Evolutionary conservation across 371 early-diverging fungal species (phyloP).

Genomic region (Syncephalastrum racemosum): DNA sequence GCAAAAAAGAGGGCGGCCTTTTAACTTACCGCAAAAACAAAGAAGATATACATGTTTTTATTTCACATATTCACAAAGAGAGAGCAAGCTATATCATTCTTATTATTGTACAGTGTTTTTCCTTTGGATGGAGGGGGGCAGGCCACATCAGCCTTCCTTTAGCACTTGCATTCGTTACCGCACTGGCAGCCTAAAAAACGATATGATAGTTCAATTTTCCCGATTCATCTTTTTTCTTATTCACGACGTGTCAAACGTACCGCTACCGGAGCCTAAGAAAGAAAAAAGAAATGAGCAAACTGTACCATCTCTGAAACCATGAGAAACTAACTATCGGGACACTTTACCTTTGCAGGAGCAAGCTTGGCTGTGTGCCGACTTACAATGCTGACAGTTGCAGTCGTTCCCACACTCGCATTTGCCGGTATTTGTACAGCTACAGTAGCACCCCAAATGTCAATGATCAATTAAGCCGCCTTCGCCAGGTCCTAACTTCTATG

Average conservation of each 20-base stretch:
- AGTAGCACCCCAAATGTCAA: no score
- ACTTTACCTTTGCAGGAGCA: slow-evolving; percentile 6
- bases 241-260: no score
- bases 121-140: no score
- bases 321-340: not conserved
- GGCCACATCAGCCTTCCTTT: not conserved
- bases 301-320: not conserved
- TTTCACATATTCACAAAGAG: no score
- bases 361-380: slow-evolving; percentile 4
- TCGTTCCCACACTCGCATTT: not conserved
- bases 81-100: no score
- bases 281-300: not conserved
- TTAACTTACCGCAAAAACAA: no score
- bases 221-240: no score
- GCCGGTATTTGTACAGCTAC: no score
- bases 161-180: slow-evolving; percentile 1
- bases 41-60: no score
- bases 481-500: not conserved
- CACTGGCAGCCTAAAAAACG: slow-evolving; percentile 4
- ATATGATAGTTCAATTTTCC: not conserved
- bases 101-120: no score
- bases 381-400: not conserved
- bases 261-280: no score
- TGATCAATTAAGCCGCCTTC: not conserved
- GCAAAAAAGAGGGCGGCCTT: no score